Evolutionary conservation across 78 protist genomes (phyloP).

Genomic region (Reticulomyxa filosa): DNA sequence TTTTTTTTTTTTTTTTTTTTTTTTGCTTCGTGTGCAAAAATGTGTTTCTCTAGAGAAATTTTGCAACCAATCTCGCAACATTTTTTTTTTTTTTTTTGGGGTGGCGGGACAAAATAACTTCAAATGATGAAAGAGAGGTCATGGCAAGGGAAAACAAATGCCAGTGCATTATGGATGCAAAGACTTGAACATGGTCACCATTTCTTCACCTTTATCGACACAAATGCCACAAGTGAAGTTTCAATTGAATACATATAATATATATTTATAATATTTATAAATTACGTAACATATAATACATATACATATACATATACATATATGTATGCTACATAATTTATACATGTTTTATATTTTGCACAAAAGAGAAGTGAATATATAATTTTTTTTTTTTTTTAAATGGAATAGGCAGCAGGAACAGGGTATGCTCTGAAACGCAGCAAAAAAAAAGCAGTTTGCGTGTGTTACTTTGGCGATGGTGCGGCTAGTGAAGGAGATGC

Average conservation of each 20-base stretch:
- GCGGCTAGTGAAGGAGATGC: slow-evolving; percentile 91
- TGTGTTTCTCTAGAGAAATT: no score
- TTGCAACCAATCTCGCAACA: no score
- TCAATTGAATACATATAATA: not conserved
- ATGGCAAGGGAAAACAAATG: not conserved
- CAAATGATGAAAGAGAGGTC: no score
- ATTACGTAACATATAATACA: no score
- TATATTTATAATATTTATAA: not conserved
- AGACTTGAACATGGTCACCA: not conserved
- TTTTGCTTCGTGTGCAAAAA: no score
- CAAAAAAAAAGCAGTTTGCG: slow-evolving; percentile 25
- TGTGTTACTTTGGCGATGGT: slow-evolving; percentile 90
- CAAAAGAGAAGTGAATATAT: no score
- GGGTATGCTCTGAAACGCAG: slow-evolving; percentile 57
- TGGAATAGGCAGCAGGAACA: slow-evolving; percentile 68
- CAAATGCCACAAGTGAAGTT: not conserved
- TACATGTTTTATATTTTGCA: no score
- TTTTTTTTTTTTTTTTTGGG: no score
- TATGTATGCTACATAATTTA: no score
- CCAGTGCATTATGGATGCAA: not conserved
- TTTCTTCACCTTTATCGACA: not conserved
- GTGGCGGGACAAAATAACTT: no score
- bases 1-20: no score
- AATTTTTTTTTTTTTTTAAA: slow-evolving; percentile 14
- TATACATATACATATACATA: no score